These are phyloP conservation scores for Solanum virginianum DNA, from an alignment of 257 asterid species.

Conservation along the genomic window DNA sequence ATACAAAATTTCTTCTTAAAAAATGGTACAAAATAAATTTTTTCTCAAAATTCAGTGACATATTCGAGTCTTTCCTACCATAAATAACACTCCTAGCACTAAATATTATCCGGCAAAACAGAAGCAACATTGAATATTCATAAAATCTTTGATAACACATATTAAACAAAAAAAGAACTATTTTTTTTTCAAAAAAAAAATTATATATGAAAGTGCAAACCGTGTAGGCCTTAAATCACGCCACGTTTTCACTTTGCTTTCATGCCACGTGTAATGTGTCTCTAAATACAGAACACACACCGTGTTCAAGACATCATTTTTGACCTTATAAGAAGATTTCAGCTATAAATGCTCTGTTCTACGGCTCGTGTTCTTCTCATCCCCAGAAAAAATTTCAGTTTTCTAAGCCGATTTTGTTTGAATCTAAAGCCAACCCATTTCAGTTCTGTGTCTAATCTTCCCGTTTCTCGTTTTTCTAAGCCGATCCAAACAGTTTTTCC, in stretches of 20 bases:
- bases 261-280: too few relatives aligned
- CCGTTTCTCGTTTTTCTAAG: neutral
- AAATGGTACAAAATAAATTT: too few relatives aligned
- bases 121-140: neutral
- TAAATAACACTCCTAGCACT: too few relatives aligned
- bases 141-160: neutral
- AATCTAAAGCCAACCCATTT: neutral
- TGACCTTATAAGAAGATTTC: neutral
- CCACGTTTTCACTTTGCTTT: too few relatives aligned
- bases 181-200: neutral
- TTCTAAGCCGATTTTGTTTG: neutral
- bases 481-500: neutral
- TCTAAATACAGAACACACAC: neutral
- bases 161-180: neutral
- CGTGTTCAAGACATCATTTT: neutral
- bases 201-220: neutral
- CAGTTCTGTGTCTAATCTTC: neutral
- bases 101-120: neutral
- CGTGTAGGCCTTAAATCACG: too few relatives aligned
- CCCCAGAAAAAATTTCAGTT: neutral
- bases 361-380: neutral
- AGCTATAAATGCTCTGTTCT: neutral
- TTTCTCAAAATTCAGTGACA: too few relatives aligned
- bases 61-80: too few relatives aligned
- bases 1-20: too few relatives aligned